These are phyloP conservation scores for Salix arbutifolia DNA, from an alignment of 345 rosid species.

Conservation along the genomic window DNA sequence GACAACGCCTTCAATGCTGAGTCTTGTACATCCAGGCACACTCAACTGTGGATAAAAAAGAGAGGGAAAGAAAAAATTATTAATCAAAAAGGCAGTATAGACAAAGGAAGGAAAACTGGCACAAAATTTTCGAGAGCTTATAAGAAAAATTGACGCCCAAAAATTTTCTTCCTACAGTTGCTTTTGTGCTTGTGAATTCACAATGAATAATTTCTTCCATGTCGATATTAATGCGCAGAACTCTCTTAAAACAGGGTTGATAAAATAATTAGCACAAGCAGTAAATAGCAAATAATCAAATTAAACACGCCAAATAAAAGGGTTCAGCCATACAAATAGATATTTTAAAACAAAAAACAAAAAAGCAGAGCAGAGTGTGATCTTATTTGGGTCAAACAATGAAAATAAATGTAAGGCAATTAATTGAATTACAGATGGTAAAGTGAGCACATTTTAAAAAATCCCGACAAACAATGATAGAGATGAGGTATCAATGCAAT, in stretches of 20 bases:
- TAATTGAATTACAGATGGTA: background rate
- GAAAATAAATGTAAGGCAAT: background rate
- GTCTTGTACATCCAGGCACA: conserved; percentile 84
- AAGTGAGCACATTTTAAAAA: background rate
- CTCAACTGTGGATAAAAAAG: conserved; percentile 50
- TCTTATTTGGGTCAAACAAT: background rate
- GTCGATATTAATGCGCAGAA: background rate
- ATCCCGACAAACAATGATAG: background rate
- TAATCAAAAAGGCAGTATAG: background rate
- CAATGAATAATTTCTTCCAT: background rate
- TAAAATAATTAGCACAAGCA: background rate
- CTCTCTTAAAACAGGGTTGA: background rate
- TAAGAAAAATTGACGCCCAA: background rate
- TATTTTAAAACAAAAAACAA: background rate
- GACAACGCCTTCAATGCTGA: conserved; percentile 63
- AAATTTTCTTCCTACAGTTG: background rate
- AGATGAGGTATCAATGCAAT: background rate
- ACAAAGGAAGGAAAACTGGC: background rate
- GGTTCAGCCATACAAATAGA: background rate
- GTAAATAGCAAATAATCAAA: background rate
- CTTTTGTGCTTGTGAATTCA: background rate
- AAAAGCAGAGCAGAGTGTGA: too few species aligned
- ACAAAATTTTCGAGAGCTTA: background rate
- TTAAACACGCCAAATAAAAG: background rate
- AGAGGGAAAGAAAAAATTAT: background rate